phyloP scores from a whole-genome alignment of 768 basidiomycete genomes.

The Chlorophyllum brunneum region DNA sequence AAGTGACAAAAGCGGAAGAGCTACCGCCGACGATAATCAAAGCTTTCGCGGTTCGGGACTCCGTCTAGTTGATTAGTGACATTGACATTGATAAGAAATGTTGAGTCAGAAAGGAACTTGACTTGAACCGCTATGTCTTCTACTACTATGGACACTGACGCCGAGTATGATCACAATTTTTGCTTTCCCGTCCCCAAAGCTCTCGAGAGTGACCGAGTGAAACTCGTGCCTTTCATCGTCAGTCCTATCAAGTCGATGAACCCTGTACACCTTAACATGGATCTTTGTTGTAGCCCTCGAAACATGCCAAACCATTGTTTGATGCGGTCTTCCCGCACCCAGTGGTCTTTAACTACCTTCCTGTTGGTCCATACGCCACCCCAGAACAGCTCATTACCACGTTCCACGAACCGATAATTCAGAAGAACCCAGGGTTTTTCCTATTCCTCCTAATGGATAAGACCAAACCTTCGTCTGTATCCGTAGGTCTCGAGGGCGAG shows the following conservation, averaged over 20 bases:
- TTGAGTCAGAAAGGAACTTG: no score
- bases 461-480: constrained; percentile 22
- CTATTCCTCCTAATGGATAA: constrained; percentile 58
- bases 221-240: constrained; percentile 48
- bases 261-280: not conserved
- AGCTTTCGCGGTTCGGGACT: no score
- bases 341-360: constrained; percentile 43
- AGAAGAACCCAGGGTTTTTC: constrained; percentile 28
- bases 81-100: no score
- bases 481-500: not conserved
- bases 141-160: not conserved
- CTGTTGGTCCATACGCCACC: constrained; percentile 45
- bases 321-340: constrained; percentile 28
- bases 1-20: no score
- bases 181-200: constrained; percentile 41
- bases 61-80: no score
- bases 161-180: constrained; percentile 42
- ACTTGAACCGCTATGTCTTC: not conserved
- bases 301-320: constrained; percentile 40
- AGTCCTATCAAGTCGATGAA: constrained; percentile 14
- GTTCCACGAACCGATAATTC: constrained; percentile 33
- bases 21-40: no score
- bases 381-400: constrained; percentile 30
- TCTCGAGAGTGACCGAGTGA: constrained; percentile 45
- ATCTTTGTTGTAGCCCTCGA: constrained; percentile 31